Evolutionary conservation across 2,329 filamentous ascomycete genomes (phyloP).

Genomic region (Sclerotinia borealis): DNA sequence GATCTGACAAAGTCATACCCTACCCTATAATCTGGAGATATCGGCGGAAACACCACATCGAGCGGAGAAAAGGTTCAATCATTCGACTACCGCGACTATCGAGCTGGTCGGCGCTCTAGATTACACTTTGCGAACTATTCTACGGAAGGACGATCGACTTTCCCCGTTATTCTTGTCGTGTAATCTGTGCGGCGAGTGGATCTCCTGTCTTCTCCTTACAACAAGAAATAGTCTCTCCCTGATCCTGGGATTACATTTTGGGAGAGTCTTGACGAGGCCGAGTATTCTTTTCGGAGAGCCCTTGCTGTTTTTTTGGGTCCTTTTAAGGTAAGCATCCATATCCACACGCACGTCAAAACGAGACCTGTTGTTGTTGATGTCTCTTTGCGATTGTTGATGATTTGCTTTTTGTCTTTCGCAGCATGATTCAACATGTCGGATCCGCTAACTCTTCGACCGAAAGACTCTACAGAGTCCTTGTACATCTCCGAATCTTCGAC

Average conservation of each 20-base stretch:
- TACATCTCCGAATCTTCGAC: constrained; percentile 22
- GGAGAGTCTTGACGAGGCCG: constrained; percentile 17
- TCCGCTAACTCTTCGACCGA: constrained; percentile 28
- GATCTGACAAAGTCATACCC: background rate
- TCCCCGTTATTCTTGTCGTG: constrained; percentile 6
- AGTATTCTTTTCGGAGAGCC: constrained; percentile 15
- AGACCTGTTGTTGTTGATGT: constrained; percentile 12
- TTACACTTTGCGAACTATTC: background rate
- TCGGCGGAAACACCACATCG: background rate
- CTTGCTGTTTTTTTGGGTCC: background rate
- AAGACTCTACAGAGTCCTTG: constrained; percentile 27
- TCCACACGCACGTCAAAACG: constrained; percentile 15
- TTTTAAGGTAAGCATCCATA: constrained; percentile 9
- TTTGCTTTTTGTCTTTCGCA: constrained; percentile 13
- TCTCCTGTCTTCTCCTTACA: constrained; percentile 14
- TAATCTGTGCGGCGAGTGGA: constrained; percentile 13
- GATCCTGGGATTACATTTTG: constrained; percentile 1
- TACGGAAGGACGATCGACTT: constrained; percentile 3
- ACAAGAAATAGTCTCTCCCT: background rate
- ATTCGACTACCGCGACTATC: background rate
- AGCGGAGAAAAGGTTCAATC: background rate
- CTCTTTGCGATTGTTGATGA: constrained; percentile 10
- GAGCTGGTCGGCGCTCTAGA: background rate
- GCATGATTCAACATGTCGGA: constrained; percentile 31
- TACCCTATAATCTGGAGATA: background rate